Evolutionary conservation across 768 basidiomycete species (phyloP), one percentile per base, ranked within the genome.

Genomic region (Leccinellum luteum): DNA sequence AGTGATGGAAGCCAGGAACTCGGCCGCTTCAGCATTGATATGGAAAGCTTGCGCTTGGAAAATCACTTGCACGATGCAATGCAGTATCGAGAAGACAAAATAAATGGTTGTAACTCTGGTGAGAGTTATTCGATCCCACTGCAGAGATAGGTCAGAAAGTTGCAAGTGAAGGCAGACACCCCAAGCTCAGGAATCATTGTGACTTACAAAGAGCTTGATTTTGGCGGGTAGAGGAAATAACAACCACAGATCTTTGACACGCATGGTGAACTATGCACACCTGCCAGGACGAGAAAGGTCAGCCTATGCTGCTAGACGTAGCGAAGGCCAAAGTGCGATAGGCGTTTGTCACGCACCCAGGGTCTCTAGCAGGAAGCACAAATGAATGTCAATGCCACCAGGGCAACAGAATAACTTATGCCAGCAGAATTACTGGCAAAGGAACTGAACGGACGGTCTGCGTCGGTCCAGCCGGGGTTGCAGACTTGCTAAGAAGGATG

Each of bases 121-220:
- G 66, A 85, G 83, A 21, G 87, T 85, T 64, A 90, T 75, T 55
- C 87, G 81, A 56, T 82, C 78, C 85, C 86, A 87, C 88, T 90
- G 66, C 15, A 51, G 27, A 35, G 45, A 54, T 6, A 9, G 14
- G 31, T 51, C 30, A 35, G 21, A 35, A 47, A 13, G 5, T 35
- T 35, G 19, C 52, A 25, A 34, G 23, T 25, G 25, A 25, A 25
- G 25, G 25, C 25, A 25, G 25, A 25, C 25, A 31, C 17, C 21
- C n/a, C 27, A 10, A 41, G 31, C 21, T 35, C 31, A 23, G 28
- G 6, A 27, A 34, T 41, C 48, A 45, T 12, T 9, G 27, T 4
- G 2, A 76, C 79, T 66, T 62, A 85, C 85, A 58, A 84, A 70
- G 52, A 85, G 74, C 63, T 73, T 80, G 48, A 79, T 55, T 62